Base-by-base conservation (phyloP, 2,329 filamentous ascomycete genomes). In the Trichoderma sp. region DNA sequence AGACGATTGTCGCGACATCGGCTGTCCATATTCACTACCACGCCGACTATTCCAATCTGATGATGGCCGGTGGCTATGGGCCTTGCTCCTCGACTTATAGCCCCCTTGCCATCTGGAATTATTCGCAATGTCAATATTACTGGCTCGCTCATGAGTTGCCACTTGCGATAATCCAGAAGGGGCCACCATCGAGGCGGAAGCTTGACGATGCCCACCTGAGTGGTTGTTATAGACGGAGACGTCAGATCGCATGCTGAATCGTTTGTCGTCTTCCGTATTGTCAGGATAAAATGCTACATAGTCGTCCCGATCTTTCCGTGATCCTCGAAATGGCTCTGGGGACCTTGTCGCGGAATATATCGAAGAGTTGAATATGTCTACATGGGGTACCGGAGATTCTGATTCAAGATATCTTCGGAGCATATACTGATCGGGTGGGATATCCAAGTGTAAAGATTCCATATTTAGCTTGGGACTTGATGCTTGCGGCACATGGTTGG, bases 191-290 rank as follows among this genome's bases (percentile, higher is more conserved):
- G 71, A 59, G 43, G 58, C 53, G 24, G 67, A 59, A 40, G 68
- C 60, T n/a, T 65, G 57, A 14, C 59, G 68, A 11, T 61, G 53
- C 33, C 70, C 65, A 13, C 72, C 72, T 24, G 63, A 68, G 43
- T 73, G 67, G 52, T 73, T 73, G 43, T 73, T 73, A 71, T 71
- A 73, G 5, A 73, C 72, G 33, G 72, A 73, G 16, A 73, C 71
- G 14, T 73, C 72, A 14, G 72, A 73, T 37, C 72, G 71, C n/a
- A 73, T n/a, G 47, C 72, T 73, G 16, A 70, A 64, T 11, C 71
- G 67, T 13, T 73, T 71, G 7, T 67, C 63, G 14, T 37, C 21
- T 49, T 59, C 63, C 27, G 14, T 37, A 43, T 37, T 59, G 16
- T 71, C 60, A 5, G 68, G 53, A 31, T 52, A 60, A 21, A 58